Conservation (phyloP, 2,329 filamentous ascomycete genomes). For the Macrophomina phaseolina region DNA sequence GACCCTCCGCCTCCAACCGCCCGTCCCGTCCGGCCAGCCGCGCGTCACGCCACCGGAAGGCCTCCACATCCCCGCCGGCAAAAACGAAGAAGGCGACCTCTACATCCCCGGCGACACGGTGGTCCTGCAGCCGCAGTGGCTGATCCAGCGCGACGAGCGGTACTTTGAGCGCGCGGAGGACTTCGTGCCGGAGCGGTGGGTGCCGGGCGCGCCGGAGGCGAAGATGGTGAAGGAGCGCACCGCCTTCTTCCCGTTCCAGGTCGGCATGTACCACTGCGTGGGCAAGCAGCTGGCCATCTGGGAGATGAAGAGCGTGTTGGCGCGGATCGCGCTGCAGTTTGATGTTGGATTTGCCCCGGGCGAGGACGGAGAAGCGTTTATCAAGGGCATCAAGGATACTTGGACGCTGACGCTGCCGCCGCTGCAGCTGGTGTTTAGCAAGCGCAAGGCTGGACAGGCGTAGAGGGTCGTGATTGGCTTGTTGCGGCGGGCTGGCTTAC, state of each 20-base stretch:
- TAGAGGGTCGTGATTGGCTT: neutral
- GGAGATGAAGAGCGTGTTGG: conserved; percentile 69
- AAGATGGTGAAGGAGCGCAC: conserved; percentile 35
- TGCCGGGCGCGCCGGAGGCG: conserved; percentile 38
- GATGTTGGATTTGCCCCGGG: conserved; percentile 55
- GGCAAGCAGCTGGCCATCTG: conserved; percentile 72
- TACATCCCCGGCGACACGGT: conserved; percentile 40
- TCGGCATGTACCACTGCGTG: conserved; percentile 68
- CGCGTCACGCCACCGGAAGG: conserved; percentile 47
- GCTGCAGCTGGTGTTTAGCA: conserved; percentile 4
- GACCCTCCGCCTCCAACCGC: conserved; percentile 48
- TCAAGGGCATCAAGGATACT: conserved; percentile 43
- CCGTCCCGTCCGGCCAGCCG: conserved; percentile 46
- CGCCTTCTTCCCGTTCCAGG: conserved; percentile 21
- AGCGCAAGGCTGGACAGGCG: neutral
- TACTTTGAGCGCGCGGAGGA: conserved; percentile 30
- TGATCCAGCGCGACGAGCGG: conserved; percentile 37
- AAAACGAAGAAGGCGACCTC: conserved; percentile 35
- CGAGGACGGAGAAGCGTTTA: conserved; percentile 42
- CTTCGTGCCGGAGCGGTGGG: conserved; percentile 42
- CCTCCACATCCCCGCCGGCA: conserved; percentile 40
- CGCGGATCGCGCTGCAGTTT: conserved; percentile 65
- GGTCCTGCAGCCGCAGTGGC: conserved; percentile 40
- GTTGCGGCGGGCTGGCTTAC: neutral
- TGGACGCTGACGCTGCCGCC: conserved; percentile 29